Evolutionary conservation across 2,329 filamentous ascomycete genomes (phyloP).

Genomic region (Ilyonectria mors-panacis): DNA sequence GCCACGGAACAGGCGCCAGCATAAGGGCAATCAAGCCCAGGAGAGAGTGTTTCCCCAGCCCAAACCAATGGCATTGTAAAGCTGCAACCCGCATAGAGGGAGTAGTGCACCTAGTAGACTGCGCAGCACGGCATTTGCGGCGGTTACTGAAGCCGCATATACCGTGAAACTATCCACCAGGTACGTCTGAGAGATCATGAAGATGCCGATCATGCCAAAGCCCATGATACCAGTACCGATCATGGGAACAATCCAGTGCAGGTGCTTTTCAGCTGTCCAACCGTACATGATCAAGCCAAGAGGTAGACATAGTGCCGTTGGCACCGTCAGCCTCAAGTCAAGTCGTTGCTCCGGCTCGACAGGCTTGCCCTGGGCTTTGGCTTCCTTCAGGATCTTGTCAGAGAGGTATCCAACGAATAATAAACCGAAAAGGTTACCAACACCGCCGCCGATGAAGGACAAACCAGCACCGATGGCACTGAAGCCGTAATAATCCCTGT

Average conservation of each 20-base stretch:
- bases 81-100: slow-evolving; percentile 55
- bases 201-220: slow-evolving; percentile 55
- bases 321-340: slow-evolving; percentile 35
- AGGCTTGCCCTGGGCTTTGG: slow-evolving; percentile 16
- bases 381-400: slow-evolving; percentile 34
- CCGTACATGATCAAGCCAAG: slow-evolving; percentile 41
- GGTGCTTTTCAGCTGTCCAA: slow-evolving; percentile 36
- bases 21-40: slow-evolving; percentile 55
- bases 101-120: slow-evolving; percentile 56
- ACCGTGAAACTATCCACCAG: slow-evolving; percentile 43
- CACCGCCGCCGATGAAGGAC: slow-evolving; percentile 39
- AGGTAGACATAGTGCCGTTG: slow-evolving; percentile 34
- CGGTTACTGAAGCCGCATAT: slow-evolving; percentile 44
- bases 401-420: slow-evolving; percentile 35
- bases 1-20: slow-evolving; percentile 51
- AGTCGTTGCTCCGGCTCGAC: slow-evolving; percentile 37
- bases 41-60: slow-evolving; percentile 61
- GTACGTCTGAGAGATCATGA: slow-evolving; percentile 64
- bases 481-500: slow-evolving; percentile 72
- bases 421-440: slow-evolving; percentile 41
- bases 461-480: slow-evolving; percentile 48
- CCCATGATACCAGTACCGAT: slow-evolving; percentile 60
- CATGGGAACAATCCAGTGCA: slow-evolving; percentile 43
- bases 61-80: slow-evolving; percentile 56
- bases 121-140: slow-evolving; percentile 41